phyloP scores from a whole-genome alignment of 2,329 filamentous ascomycete species.

The Coniochaeta hoffmannii region DNA sequence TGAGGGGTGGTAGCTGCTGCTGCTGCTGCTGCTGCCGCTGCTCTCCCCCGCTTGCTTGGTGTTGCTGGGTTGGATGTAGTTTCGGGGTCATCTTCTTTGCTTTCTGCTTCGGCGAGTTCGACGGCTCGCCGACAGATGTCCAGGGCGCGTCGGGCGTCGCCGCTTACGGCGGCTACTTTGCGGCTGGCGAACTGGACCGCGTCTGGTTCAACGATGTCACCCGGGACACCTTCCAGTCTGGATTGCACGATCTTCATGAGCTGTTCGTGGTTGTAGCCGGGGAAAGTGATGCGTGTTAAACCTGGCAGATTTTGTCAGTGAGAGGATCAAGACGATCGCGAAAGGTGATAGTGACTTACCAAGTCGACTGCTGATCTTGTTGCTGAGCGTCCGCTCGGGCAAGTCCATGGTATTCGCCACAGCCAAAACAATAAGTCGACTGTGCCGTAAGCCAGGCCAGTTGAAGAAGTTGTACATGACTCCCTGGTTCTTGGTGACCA shows the following conservation, averaged over 20 bases:
- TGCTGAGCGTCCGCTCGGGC: conserved; percentile 89
- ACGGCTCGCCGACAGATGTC: conserved; percentile 95
- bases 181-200: conserved; percentile 93
- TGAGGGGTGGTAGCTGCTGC: background rate
- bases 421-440: conserved; percentile 87
- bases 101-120: conserved; percentile 80
- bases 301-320: conserved; percentile 27
- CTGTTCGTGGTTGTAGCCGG: conserved; percentile 94
- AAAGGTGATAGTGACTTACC: conserved; percentile 29
- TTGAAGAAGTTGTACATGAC: conserved; percentile 99
- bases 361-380: conserved; percentile 92
- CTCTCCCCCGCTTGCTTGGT: conserved; percentile 46
- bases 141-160: conserved; percentile 83
- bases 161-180: conserved; percentile 94
- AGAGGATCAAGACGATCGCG: background rate
- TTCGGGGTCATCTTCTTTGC: conserved; percentile 26
- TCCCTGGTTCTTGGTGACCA: conserved; percentile 97
- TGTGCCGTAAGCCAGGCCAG: conserved; percentile 89
- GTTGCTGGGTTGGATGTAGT: conserved; percentile 30
- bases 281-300: conserved; percentile 90
- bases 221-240: conserved; percentile 80
- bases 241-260: conserved; percentile 96
- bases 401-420: conserved; percentile 99
- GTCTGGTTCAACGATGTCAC: conserved; percentile 84
- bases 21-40: too few species aligned